phyloP scores from a whole-genome alignment of 2,329 filamentous ascomycete genomes.

The Cordyceps sp. region DNA sequence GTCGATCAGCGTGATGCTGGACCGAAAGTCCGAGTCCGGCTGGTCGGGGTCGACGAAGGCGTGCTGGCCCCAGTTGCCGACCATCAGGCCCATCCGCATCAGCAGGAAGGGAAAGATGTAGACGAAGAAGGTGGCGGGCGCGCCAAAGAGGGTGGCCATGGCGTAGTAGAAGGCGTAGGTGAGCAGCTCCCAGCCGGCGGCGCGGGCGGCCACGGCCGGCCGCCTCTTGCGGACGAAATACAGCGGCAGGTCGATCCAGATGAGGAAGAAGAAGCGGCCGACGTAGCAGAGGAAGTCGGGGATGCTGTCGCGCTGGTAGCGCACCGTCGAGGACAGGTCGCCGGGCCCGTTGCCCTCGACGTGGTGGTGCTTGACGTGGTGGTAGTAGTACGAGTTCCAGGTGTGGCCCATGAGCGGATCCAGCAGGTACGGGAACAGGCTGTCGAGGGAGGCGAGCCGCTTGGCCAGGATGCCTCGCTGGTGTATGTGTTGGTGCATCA shows the following conservation, averaged over 20 bases:
- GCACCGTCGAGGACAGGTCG: slow-evolving; percentile 59
- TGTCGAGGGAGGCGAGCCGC: slow-evolving; percentile 38
- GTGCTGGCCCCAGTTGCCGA: slow-evolving; percentile 75
- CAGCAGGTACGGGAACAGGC: slow-evolving; percentile 52
- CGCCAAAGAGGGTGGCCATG: slow-evolving; percentile 31
- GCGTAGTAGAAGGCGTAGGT: slow-evolving; percentile 34
- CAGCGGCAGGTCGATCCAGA: slow-evolving; percentile 59
- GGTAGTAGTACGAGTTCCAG: slow-evolving; percentile 74
- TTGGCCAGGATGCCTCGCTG: slow-evolving; percentile 50
- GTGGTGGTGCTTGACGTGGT: slow-evolving; percentile 76
- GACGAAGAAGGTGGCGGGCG: slow-evolving; percentile 43
- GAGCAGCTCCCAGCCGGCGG: slow-evolving; percentile 42
- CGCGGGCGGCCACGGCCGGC: slow-evolving; percentile 31
- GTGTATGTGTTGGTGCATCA: slow-evolving; percentile 79
- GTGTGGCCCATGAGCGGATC: slow-evolving; percentile 71
- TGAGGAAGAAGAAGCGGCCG: slow-evolving; percentile 53
- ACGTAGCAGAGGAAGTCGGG: slow-evolving; percentile 55
- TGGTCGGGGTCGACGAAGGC: slow-evolving; percentile 62
- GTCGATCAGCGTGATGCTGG: slow-evolving; percentile 65
- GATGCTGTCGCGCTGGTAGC: slow-evolving; percentile 56
- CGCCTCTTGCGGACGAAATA: slow-evolving; percentile 57
- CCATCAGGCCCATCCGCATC: slow-evolving; percentile 58
- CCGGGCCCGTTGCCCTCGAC: slow-evolving; percentile 66
- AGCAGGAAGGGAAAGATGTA: slow-evolving; percentile 49
- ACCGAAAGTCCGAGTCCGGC: slow-evolving; percentile 62